These are phyloP conservation scores for Fusarium ambrosium DNA, from an alignment of 2,329 filamentous ascomycete species.

Conservation along the genomic window DNA sequence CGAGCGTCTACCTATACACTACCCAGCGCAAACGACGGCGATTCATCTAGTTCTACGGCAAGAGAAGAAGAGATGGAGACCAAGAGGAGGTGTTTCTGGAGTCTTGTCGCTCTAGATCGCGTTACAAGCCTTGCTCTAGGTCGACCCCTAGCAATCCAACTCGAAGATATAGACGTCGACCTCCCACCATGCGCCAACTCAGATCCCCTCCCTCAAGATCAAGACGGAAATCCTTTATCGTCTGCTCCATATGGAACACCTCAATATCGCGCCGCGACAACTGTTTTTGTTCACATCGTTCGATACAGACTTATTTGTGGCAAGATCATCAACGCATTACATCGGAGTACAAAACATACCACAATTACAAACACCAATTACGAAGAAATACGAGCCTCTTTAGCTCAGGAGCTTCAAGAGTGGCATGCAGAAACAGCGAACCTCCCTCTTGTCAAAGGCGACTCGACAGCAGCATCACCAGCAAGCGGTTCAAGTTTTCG, in stretches of 20 bases:
- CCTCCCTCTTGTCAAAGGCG: constrained; percentile 47
- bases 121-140: constrained; percentile 55
- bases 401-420: constrained; percentile 49
- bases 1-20: constrained; percentile 53
- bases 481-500: constrained; percentile 55
- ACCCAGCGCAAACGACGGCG: background rate
- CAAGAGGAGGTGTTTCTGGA: constrained; percentile 58
- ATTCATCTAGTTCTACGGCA: background rate
- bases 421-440: constrained; percentile 49
- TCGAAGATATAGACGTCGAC: constrained; percentile 57
- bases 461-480: constrained; percentile 23
- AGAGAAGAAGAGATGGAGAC: constrained; percentile 51
- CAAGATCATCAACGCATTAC: constrained; percentile 52
- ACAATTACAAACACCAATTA: constrained; percentile 18
- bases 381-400: constrained; percentile 28
- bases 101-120: constrained; percentile 56
- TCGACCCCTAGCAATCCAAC: constrained; percentile 55
- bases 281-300: constrained; percentile 56
- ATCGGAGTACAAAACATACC: constrained; percentile 46
- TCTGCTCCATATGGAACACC: constrained; percentile 41
- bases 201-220: constrained; percentile 35
- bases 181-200: constrained; percentile 46
- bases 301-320: constrained; percentile 58
- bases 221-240: constrained; percentile 28
- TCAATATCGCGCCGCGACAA: constrained; percentile 43